A percentile compares a stretch with the other conserved stretches of the same genome.
Evolutionary conservation across 2,329 filamentous ascomycete genomes (phyloP).

Genomic region (Diplodia mutila): DNA sequence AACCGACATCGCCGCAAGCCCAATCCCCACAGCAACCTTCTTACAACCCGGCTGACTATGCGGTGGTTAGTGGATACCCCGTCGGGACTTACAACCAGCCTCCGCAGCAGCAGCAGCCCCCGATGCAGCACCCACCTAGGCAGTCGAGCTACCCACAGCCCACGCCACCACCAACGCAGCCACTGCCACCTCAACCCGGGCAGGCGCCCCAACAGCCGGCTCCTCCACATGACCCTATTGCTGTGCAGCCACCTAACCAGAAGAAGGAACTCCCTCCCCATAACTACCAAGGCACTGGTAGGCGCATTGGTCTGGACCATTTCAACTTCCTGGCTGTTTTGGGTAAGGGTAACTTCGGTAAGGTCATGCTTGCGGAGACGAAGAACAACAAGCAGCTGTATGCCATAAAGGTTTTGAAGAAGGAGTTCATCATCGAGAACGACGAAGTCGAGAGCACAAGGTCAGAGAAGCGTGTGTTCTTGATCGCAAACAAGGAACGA

Average conservation of each 20-base stretch:
- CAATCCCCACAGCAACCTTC: conserved; percentile 58
- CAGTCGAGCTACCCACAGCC: conserved; percentile 40
- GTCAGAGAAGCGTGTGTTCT: conserved; percentile 95
- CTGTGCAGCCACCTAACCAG: conserved; percentile 34
- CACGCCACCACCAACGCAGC: conserved; percentile 48
- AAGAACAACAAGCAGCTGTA: conserved; percentile 91
- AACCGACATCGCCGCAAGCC: conserved; percentile 45
- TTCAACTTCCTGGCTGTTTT: conserved; percentile 99
- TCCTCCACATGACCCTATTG: conserved; percentile 32
- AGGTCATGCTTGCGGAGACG: conserved; percentile 98
- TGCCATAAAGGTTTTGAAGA: conserved; percentile 98
- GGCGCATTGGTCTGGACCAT: conserved; percentile 92
- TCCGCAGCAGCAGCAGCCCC: conserved; percentile 42
- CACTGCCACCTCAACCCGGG: conserved; percentile 48
- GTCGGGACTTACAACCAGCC: conserved; percentile 37
- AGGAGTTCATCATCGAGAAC: conserved; percentile 99
- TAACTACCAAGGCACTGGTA: conserved; percentile 70
- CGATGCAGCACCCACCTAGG: conserved; percentile 40
- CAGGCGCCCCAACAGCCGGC: conserved; percentile 47
- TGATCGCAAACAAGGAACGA: conserved; percentile 94
- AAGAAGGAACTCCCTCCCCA: conserved; percentile 70
- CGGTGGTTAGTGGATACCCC: conserved; percentile 48
- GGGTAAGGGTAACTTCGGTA: conserved; percentile 98
- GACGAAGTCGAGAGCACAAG: conserved; percentile 98
- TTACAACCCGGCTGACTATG: conserved; percentile 81